These are phyloP conservation scores for Scheffersomyces lignicola DNA, from an alignment of 1,139 yeast species.

Conservation along the genomic window DNA sequence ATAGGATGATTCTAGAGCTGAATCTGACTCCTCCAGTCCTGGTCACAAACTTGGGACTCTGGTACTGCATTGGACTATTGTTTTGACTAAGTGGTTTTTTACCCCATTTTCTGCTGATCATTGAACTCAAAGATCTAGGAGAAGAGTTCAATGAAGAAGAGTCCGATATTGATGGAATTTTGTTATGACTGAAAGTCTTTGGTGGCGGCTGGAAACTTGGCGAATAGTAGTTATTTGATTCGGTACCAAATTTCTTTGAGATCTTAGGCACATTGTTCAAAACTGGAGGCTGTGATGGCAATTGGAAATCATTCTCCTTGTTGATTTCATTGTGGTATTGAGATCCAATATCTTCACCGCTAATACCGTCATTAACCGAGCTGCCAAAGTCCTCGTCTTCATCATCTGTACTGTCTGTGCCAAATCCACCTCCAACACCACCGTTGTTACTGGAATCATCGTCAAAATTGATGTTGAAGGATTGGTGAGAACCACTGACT, in stretches of 20 bases:
- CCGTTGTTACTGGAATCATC: conserved; percentile 25
- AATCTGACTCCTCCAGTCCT: conserved; percentile 53
- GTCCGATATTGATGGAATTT: conserved; percentile 24
- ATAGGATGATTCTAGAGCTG: conserved; percentile 79
- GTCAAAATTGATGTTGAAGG: conserved; percentile 39
- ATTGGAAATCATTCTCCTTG: neutral
- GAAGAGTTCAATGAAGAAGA: conserved; percentile 25
- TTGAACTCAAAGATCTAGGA: conserved; percentile 33
- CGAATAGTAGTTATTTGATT: conserved; percentile 1
- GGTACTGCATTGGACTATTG: conserved; percentile 6
- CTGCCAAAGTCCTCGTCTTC: conserved; percentile 12
- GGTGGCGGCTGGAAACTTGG: conserved; percentile 14
- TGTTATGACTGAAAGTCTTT: conserved; percentile 24
- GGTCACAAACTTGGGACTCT: conserved; percentile 5
- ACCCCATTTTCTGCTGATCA: conserved; percentile 27
- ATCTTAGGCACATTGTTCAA: neutral
- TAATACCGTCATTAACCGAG: conserved; percentile 5
- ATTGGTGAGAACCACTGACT: conserved; percentile 43
- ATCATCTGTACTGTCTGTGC: conserved; percentile 28
- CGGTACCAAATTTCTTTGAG: conserved; percentile 2
- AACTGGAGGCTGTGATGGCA: neutral
- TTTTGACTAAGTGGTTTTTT: conserved; percentile 6
- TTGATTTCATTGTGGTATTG: conserved; percentile 1
- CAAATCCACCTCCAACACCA: conserved; percentile 33
- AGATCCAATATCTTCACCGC: conserved; percentile 5